Conservation (phyloP, 331 rosid genomes). For the Cucumis variabilis region DNA sequence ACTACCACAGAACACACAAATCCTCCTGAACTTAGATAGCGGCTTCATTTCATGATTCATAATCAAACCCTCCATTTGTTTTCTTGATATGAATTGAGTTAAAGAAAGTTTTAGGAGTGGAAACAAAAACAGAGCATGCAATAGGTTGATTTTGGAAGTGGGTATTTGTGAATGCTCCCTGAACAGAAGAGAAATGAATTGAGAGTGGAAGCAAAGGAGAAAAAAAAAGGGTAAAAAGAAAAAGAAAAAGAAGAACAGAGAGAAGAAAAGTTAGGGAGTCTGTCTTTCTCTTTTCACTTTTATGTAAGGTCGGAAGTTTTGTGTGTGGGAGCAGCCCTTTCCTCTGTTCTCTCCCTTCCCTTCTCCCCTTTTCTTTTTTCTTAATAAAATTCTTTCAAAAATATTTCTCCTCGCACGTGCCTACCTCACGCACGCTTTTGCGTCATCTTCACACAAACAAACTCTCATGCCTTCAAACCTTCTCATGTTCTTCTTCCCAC, state of each 20-base stretch:
- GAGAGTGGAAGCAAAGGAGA: neutral
- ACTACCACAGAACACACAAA: slow-evolving; percentile 99
- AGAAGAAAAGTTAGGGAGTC: neutral
- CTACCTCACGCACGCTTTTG: neutral
- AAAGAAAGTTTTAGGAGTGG: neutral
- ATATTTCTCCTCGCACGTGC: neutral
- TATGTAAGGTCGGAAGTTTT: neutral
- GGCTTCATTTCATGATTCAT: slow-evolving; percentile 52
- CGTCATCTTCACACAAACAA: neutral
- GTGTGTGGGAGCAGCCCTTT: no score
- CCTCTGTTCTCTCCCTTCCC: neutral
- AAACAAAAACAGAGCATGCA: neutral
- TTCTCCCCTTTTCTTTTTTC: no score
- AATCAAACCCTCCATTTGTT: slow-evolving; percentile 61
- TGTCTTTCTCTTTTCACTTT: neutral
- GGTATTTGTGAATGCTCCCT: neutral
- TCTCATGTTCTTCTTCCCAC: neutral
- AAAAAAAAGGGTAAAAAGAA: neutral
- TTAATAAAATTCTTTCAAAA: no score
- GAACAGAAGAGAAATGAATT: neutral
- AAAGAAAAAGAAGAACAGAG: neutral
- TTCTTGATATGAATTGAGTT: slow-evolving; percentile 25
- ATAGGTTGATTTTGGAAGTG: neutral
- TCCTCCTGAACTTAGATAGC: slow-evolving; percentile 81
- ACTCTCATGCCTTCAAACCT: neutral